These are phyloP conservation scores for Hypoxylon sp. DNA, from an alignment of 2,329 filamentous ascomycete genomes.

Conservation along the genomic window DNA sequence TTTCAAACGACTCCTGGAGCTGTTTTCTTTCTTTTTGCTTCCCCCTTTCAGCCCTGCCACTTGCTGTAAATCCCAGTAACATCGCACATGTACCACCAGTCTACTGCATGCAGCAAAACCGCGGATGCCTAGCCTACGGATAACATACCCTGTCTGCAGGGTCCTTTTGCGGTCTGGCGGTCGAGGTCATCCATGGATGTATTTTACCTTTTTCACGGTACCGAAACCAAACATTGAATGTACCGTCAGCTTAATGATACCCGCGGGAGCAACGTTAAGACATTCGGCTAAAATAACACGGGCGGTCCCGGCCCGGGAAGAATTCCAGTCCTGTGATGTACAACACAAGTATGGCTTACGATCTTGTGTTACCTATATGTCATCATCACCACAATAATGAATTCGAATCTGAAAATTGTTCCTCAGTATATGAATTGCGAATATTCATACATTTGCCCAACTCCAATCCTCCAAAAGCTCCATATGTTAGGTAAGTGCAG, in stretches of 20 bases:
- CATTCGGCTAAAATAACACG: slow-evolving; percentile 32
- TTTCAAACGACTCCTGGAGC: not conserved
- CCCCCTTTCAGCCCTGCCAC: slow-evolving; percentile 27
- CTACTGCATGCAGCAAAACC: slow-evolving; percentile 20
- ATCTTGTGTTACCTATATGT: slow-evolving; percentile 20
- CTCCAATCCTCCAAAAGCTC: not conserved
- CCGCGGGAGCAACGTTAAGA: slow-evolving; percentile 16
- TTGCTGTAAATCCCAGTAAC: slow-evolving; percentile 17
- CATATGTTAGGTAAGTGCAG: not conserved
- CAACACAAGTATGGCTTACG: slow-evolving; percentile 7
- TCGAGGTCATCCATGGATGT: not conserved
- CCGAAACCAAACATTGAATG: slow-evolving; percentile 17
- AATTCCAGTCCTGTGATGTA: slow-evolving; percentile 16
- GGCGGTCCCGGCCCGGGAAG: slow-evolving; percentile 29
- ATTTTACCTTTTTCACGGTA: slow-evolving; percentile 14
- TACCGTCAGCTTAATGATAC: slow-evolving; percentile 20
- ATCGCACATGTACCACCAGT: slow-evolving; percentile 19
- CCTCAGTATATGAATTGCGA: not conserved
- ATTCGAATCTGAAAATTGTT: not conserved
- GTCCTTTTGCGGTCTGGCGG: slow-evolving; percentile 5
- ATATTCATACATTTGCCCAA: not conserved
- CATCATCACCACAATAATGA: slow-evolving; percentile 2
- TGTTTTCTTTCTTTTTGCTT: too few relatives aligned
- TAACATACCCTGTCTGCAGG: slow-evolving; percentile 26
- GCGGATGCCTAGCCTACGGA: slow-evolving; percentile 19